A percentile compares a stretch with the other conserved stretches of the same genome.
Conservation (phyloP, 179 eudicot species). For the Camellia oleifera region DNA sequence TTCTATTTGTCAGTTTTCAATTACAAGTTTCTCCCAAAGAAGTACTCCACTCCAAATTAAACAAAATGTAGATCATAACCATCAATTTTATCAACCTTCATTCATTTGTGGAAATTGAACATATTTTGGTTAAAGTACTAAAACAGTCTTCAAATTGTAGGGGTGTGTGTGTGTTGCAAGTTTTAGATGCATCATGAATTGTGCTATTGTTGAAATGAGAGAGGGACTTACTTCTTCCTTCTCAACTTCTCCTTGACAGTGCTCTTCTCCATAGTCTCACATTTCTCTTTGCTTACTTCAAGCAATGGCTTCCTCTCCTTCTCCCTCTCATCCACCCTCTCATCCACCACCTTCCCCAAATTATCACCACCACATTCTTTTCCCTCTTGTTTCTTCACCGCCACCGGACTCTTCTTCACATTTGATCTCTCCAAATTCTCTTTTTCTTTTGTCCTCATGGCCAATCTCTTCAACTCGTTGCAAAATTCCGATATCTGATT, state of each 20-base stretch:
- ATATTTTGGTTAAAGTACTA: neutral
- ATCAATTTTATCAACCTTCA: neutral
- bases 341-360: constrained; percentile 19
- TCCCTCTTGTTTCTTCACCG: neutral
- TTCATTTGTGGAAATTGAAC: neutral
- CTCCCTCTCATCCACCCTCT: constrained; percentile 24
- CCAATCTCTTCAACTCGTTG: constrained; percentile 71
- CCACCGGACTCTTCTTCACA: constrained; percentile 15
- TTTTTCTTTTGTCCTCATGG: constrained; percentile 37
- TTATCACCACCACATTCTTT: constrained; percentile 11
- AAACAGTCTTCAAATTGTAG: neutral
- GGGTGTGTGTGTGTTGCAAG: neutral
- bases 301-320: constrained; percentile 62
- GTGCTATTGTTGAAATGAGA: neutral
- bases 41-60: neutral
- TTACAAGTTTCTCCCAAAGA: neutral
- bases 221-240: constrained; percentile 37
- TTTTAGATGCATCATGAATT: neutral
- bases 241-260: constrained; percentile 30
- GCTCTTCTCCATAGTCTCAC: constrained; percentile 23
- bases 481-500: constrained; percentile 72
- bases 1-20: neutral
- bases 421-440: constrained; percentile 26
- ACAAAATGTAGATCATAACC: neutral
- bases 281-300: constrained; percentile 33